Base-by-base conservation (phyloP, 805 yeast species). In the Scheffersomyces coipomensis region DNA sequence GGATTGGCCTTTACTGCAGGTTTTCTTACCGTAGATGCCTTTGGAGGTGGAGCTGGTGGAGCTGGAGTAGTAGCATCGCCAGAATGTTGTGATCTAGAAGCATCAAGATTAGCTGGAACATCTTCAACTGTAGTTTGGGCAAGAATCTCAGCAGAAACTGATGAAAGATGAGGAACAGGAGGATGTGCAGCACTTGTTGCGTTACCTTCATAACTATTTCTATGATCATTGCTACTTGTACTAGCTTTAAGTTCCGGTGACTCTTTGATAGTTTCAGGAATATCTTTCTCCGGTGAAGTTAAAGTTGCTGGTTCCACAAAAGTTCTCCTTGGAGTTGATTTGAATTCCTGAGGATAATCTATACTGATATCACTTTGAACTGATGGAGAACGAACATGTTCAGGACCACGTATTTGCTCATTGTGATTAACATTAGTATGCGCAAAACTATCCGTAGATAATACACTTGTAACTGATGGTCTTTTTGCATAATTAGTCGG, bases 331-430 rank as follows among this genome's bases (percentile, higher is more conserved):
- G 51, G 43, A 4, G 40, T 39, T 1, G 53, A 19, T 39, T 52
- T 58, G 42, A 58, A 54, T 15, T 59, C 64, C 37, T 40, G 48
- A 2, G 64, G 64, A 42, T 55, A 58, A 36, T 60, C 66, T 38
- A 56, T 40, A 33, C 65, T 60, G 7, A 58, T 45, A 40, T 62
- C 68, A 44, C 68, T 62, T 22, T 61, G 66, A 18, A 53, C 41
- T 3, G 65, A 54, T 5, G 66, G 58, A 2, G 66, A 55, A 38
- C 51, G 58, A 8, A 45, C 43, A 34, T 53, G 56, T 12, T 34
- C 42, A 11, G 38, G 38, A 9, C 27, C 12, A 24, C 7, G 8
- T 11, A 5, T 10, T 9, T 24, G 13, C 18, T 48, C 36, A 11
- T 43, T 29, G 6, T 38, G 33, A 22, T 47, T 49, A 4, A 42